Evolutionary conservation across 2,329 filamentous ascomycete species (phyloP).

Genomic region (Fusarium palustre): DNA sequence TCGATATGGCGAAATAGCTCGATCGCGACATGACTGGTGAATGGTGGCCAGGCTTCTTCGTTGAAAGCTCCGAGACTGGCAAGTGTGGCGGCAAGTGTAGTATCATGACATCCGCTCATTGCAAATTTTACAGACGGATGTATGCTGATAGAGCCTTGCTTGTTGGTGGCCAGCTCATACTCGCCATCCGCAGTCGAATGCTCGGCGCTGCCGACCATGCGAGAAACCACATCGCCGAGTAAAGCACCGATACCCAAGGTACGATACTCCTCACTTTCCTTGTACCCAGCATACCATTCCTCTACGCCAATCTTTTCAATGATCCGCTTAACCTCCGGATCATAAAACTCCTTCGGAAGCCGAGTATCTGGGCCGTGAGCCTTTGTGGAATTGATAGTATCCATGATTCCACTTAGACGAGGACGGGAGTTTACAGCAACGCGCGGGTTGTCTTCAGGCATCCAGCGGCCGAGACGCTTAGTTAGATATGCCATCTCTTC

Average conservation of each 20-base stretch:
- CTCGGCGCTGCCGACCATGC: constrained; percentile 76
- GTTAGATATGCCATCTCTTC: constrained; percentile 88
- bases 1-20: constrained; percentile 80
- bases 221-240: constrained; percentile 82
- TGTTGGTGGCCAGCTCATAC: constrained; percentile 58
- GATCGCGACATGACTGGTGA: constrained; percentile 90
- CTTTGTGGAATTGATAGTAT: constrained; percentile 88
- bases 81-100: constrained; percentile 84
- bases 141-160: constrained; percentile 48
- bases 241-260: constrained; percentile 86
- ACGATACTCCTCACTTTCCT: constrained; percentile 88
- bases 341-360: constrained; percentile 89
- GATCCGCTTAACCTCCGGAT: constrained; percentile 74
- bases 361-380: constrained; percentile 81
- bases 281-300: constrained; percentile 93
- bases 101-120: constrained; percentile 91
- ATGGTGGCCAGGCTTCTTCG: constrained; percentile 84
- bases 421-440: constrained; percentile 89
- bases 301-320: constrained; percentile 83
- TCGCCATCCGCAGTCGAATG: constrained; percentile 65
- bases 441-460: constrained; percentile 75
- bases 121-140: constrained; percentile 73
- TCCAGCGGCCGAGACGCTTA: constrained; percentile 82
- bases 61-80: constrained; percentile 83
- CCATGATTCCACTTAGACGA: constrained; percentile 89